These are phyloP conservation scores for Solanum bukasovii DNA, from an alignment of 257 asterid species.

Conservation along the genomic window DNA sequence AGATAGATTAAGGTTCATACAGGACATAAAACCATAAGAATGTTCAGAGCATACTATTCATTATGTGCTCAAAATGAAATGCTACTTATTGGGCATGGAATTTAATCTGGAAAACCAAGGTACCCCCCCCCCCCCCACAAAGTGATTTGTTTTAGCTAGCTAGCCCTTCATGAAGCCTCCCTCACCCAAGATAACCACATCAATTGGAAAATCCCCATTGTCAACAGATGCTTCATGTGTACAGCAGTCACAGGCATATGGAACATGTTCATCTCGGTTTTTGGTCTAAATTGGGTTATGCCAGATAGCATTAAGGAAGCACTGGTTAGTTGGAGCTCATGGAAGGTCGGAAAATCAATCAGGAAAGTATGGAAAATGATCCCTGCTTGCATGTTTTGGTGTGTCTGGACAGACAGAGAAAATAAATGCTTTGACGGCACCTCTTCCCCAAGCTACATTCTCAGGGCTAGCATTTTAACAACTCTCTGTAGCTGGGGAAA, in stretches of 20 bases:
- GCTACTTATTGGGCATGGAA: not conserved
- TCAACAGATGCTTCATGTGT: not conserved
- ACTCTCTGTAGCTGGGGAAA: not conserved
- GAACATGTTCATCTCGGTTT: not conserved
- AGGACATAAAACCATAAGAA: not conserved
- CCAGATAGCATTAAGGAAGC: not conserved
- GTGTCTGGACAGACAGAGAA: not conserved
- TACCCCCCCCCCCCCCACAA: too few species aligned
- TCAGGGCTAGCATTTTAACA: not conserved
- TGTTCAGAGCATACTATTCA: not conserved
- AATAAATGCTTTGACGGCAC: not conserved
- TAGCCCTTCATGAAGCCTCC: not conserved
- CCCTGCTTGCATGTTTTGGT: not conserved
- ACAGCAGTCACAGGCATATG: not conserved
- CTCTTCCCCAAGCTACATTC: not conserved
- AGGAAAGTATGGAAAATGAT: not conserved
- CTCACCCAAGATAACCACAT: not conserved
- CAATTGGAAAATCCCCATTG: not conserved
- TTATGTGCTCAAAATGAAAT: not conserved
- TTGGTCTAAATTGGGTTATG: not conserved
- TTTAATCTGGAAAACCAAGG: not conserved
- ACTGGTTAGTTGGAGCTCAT: not conserved
- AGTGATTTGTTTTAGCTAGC: not conserved
- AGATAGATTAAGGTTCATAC: not conserved
- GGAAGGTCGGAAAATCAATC: not conserved